Conservation (phyloP, 768 basidiomycete genomes). For the Strobilomyces echinocephalus region DNA sequence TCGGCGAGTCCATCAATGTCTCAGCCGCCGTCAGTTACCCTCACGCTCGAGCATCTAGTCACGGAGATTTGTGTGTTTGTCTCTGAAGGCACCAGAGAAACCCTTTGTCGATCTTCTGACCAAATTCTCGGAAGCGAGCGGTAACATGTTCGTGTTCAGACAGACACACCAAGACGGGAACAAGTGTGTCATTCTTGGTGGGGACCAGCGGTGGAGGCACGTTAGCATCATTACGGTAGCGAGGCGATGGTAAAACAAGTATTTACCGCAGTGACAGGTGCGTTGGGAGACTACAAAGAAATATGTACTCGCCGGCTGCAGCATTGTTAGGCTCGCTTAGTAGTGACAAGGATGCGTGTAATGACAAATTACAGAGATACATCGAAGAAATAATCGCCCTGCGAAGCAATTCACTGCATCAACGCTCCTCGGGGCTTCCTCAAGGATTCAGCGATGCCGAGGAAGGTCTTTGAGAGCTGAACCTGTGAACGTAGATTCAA, state of each 20-base stretch:
- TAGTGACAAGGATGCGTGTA: constrained; percentile 6
- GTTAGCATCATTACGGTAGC: background rate
- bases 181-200: constrained; percentile 14
- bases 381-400: too few relatives aligned
- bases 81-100: constrained; percentile 19
- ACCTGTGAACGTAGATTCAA: too few relatives aligned
- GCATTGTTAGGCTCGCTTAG: constrained; percentile 14
- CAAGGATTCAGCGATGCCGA: constrained; percentile 53
- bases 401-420: constrained; percentile 22
- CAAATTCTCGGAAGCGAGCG: constrained; percentile 8
- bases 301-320: constrained; percentile 5
- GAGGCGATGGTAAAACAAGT: background rate
- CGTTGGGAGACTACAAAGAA: constrained; percentile 4
- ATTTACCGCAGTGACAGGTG: constrained; percentile 8
- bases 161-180: constrained; percentile 17
- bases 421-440: constrained; percentile 48
- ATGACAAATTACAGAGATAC: background rate
- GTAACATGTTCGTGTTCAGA: constrained; percentile 16
- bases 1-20: too few relatives aligned
- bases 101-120: constrained; percentile 10
- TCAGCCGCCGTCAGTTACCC: too few relatives aligned
- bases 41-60: constrained; percentile 19
- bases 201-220: constrained; percentile 24
- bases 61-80: constrained; percentile 18
- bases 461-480: constrained; percentile 47